Conservation (phyloP, 2,329 filamentous ascomycete genomes). For the Colletotrichum higginsianum region DNA sequence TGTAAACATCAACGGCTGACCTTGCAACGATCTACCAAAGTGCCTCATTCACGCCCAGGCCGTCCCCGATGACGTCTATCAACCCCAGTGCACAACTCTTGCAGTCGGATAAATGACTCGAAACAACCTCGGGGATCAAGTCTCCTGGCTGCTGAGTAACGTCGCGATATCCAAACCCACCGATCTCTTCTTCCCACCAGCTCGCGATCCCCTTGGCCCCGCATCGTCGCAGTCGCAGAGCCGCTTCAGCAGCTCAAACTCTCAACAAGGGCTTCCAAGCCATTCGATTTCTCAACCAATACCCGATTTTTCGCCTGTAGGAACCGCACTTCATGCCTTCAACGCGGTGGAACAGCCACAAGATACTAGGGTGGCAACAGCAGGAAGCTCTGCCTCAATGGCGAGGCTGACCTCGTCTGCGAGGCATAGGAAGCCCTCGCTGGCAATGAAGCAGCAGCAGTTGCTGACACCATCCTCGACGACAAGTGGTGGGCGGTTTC, state of each 20-base stretch:
- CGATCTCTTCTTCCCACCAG: constrained; percentile 56
- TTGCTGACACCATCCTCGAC: constrained; percentile 57
- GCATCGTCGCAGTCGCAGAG: constrained; percentile 39
- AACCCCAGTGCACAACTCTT: constrained; percentile 12
- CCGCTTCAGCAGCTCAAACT: constrained; percentile 21
- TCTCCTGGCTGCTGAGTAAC: constrained; percentile 71
- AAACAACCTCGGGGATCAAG: constrained; percentile 71
- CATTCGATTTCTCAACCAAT: background rate
- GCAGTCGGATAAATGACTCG: constrained; percentile 70
- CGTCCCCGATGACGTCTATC: constrained; percentile 35
- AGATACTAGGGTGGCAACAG: constrained; percentile 32
- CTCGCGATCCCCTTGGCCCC: constrained; percentile 46
- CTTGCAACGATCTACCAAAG: constrained; percentile 26
- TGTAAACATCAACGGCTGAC: constrained; percentile 32
- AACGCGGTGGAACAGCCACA: constrained; percentile 21
- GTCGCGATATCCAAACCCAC: constrained; percentile 57
- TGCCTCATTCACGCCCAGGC: constrained; percentile 15
- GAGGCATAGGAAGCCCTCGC: constrained; percentile 61
- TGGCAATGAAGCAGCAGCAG: constrained; percentile 59
- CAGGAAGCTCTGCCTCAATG: constrained; percentile 55
- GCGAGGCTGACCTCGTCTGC: constrained; percentile 60
- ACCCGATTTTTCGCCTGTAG: constrained; percentile 13
- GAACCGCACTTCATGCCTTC: constrained; percentile 23
- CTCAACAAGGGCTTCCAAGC: constrained; percentile 29
- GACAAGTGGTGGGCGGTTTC: constrained; percentile 49